phyloP scores from a whole-genome alignment of 768 basidiomycete genomes.

The Tubosaeta brunneosetosa region DNA sequence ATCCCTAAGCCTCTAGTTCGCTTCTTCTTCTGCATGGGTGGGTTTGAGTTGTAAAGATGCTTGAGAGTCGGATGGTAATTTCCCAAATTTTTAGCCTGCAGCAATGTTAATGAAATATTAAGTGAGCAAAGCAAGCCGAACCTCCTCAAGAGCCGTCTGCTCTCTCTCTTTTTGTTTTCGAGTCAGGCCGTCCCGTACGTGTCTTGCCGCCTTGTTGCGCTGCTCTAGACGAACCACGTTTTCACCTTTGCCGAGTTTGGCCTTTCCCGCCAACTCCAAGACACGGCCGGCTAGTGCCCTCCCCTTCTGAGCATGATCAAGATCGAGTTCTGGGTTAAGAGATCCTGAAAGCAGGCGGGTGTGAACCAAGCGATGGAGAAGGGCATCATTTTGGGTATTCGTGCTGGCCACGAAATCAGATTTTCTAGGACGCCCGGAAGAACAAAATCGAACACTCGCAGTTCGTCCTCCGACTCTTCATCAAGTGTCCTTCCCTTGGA shows the following conservation, averaged over 20 bases:
- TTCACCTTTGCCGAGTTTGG: constrained; percentile 75
- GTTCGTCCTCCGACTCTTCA: constrained; percentile 52
- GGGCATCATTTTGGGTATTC: constrained; percentile 71
- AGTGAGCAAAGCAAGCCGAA: constrained; percentile 24
- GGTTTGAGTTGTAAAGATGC: constrained; percentile 50
- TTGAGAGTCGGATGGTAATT: constrained; percentile 83
- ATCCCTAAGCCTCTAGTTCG: constrained; percentile 65
- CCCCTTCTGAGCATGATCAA: constrained; percentile 62
- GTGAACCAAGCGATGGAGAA: constrained; percentile 75
- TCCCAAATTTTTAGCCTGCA: constrained; percentile 75
- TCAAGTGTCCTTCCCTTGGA: constrained; percentile 20
- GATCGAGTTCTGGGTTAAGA: constrained; percentile 52
- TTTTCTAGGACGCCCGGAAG: not conserved
- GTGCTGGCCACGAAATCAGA: constrained; percentile 41
- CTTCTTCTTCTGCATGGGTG: constrained; percentile 33
- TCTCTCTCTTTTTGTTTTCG: constrained; percentile 57
- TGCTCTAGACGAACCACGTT: constrained; percentile 54
- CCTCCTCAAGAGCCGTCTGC: constrained; percentile 62
- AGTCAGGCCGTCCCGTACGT: constrained; percentile 63
- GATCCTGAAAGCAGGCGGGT: constrained; percentile 77
- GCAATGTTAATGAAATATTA: constrained; percentile 5
- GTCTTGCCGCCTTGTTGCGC: constrained; percentile 65
- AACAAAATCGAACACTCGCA: constrained; percentile 20
- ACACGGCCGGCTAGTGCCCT: constrained; percentile 78
- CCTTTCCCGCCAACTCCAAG: constrained; percentile 62